Evolutionary conservation across 257 asterid species (phyloP), one percentile per base, ranked within the genome.

Genomic region (Solanum lignicaule): DNA sequence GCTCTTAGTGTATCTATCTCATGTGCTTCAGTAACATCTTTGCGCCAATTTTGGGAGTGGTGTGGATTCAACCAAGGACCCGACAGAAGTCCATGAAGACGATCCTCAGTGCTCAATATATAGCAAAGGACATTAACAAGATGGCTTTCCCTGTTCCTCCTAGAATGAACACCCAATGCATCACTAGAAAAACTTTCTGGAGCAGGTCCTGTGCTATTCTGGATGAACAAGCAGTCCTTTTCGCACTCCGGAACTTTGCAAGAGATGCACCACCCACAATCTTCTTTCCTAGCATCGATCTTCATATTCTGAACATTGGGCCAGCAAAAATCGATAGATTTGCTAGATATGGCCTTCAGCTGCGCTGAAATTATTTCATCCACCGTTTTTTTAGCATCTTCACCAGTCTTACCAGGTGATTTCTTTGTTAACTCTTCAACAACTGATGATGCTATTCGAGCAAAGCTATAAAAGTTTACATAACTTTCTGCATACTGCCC

Each of bases 1-100:
- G 43, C 46, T 91, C 93, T 94, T 78, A 95, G 84, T 23, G 93
- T 84, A 83, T 91, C 88, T 86, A 96, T 85, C 72, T 89, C 91
- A 76, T 91, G 66, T 62, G 88, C 93, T 87, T 86, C 93, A 89
- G 90, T 90, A 85, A 94, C 92, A 92, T 89, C 90, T 87, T 91
- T 90, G 39, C 93, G 95, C 98, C 99, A 96, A 88, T 90, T 89
- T 83, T 89, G 89, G 66, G 99, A 93, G 88, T 92, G 93, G 62
- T 92, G 92, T 85, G 97, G 93, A 93, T 91, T 93, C 91, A 95
- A 93, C 99, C 99, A 96, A 52, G 99, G 98, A 88, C 98, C 99
- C 90, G 88, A 86, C 81, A 96, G 92, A 90, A 96, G 98, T 85
- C 99, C 99, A 89, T 91, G 98, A 88, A 96, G 89, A 92, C 94